A percentile compares a stretch with the other conserved stretches of the same genome.
Conservation (phyloP, 768 basidiomycete species). For the Rhodotorula kratochvilovae region DNA sequence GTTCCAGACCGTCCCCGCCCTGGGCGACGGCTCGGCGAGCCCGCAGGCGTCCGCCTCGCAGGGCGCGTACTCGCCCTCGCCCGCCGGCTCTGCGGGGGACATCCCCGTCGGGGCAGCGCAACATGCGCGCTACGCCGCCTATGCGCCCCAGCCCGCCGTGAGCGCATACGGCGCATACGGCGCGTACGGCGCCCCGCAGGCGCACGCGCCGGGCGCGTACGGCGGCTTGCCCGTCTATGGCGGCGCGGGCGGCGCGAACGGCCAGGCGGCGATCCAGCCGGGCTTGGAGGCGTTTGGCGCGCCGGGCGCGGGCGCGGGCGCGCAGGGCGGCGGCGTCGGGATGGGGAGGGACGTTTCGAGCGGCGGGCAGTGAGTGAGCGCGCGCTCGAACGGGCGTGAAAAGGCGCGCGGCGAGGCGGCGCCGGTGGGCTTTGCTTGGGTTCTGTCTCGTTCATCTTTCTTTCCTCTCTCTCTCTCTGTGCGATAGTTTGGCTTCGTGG, state of each 20-base stretch:
- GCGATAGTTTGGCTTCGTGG: too few relatives aligned
- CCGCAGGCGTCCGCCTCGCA: background rate
- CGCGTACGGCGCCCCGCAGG: background rate
- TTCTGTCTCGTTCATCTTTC: too few relatives aligned
- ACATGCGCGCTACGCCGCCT: background rate
- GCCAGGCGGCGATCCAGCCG: too few relatives aligned
- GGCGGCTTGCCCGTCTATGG: background rate
- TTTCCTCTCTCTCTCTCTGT: too few relatives aligned
- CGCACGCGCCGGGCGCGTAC: background rate
- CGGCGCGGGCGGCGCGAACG: background rate
- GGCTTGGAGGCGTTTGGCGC: too few relatives aligned
- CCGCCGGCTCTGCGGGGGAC: background rate
- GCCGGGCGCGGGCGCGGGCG: too few relatives aligned
- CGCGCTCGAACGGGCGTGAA: too few relatives aligned
- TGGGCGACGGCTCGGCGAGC: background rate
- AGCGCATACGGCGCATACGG: background rate
- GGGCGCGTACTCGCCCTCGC: constrained; percentile 4
- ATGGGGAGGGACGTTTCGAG: background rate
- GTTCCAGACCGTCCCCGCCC: background rate
- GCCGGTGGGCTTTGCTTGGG: too few relatives aligned
- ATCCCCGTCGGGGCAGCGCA: background rate
- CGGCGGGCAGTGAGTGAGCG: background rate
- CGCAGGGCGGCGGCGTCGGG: background rate
- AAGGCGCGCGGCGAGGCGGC: background rate
- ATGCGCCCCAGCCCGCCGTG: background rate